These are phyloP conservation scores for Phaeosphaeriaceae sp. DNA, from an alignment of 2,329 filamentous ascomycete species.

Conservation along the genomic window DNA sequence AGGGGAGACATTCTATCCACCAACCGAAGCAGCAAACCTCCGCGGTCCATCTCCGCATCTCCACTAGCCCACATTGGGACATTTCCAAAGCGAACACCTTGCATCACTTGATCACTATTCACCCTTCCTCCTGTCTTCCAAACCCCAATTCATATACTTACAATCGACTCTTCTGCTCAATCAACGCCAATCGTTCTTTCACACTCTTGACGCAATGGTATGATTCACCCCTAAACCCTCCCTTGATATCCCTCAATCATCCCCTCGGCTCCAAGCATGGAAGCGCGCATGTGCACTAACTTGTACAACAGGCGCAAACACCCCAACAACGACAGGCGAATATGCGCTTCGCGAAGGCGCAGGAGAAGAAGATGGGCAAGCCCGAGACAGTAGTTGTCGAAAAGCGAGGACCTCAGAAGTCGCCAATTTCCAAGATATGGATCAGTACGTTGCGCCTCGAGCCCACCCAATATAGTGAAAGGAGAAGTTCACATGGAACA, in stretches of 20 bases:
- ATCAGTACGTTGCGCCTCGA: constrained; percentile 58
- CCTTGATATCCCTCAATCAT: not conserved
- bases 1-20: not conserved
- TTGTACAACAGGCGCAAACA: constrained; percentile 73
- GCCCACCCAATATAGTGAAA: too few species aligned
- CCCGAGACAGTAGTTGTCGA: constrained; percentile 57
- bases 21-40: constrained; percentile 28
- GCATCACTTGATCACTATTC: constrained; percentile 26
- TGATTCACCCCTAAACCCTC: not conserved
- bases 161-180: not conserved
- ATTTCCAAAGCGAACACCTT: constrained; percentile 40
- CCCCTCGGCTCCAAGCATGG: not conserved
- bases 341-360: constrained; percentile 75
- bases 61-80: constrained; percentile 5
- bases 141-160: not conserved
- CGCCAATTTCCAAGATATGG: constrained; percentile 63
- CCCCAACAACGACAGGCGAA: constrained; percentile 83
- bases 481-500: too few species aligned
- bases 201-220: constrained; percentile 17
- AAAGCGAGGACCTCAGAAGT: constrained; percentile 53
- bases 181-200: not conserved
- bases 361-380: constrained; percentile 78
- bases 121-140: constrained; percentile 5
- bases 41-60: constrained; percentile 22
- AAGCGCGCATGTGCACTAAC: not conserved